Evolutionary conservation across 2,329 filamentous ascomycete species (phyloP).

Genomic region (Annulohypoxylon truncatum): DNA sequence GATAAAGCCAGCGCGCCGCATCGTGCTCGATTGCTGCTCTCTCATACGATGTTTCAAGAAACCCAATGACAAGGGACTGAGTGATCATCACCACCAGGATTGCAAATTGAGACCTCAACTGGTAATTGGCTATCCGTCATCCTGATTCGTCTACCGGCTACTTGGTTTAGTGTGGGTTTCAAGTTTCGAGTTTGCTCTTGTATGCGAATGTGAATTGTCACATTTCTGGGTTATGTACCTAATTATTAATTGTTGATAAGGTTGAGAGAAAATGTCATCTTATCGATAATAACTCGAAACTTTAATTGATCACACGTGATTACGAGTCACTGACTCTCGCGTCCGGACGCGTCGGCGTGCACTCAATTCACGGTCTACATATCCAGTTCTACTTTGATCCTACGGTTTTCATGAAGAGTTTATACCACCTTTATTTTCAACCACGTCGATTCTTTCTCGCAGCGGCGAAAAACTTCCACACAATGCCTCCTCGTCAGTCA

Average conservation of each 20-base stretch:
- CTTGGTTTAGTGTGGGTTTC: background rate
- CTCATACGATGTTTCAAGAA: slow-evolving; percentile 15
- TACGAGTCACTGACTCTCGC: slow-evolving; percentile 31
- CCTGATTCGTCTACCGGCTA: slow-evolving; percentile 6
- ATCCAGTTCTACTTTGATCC: background rate
- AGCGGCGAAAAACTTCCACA: slow-evolving; percentile 4
- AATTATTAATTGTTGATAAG: background rate
- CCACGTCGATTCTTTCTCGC: background rate
- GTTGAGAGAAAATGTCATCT: background rate
- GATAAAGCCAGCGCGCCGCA: background rate
- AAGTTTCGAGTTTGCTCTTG: background rate
- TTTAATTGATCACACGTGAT: slow-evolving; percentile 38
- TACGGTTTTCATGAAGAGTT: background rate
- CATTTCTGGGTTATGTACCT: background rate
- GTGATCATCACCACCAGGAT: slow-evolving; percentile 9
- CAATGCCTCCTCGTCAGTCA: slow-evolving; percentile 40
- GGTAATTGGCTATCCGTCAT: background rate
- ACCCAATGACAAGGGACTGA: slow-evolving; percentile 9
- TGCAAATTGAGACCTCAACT: background rate
- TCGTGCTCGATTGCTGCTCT: slow-evolving; percentile 11
- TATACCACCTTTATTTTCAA: background rate
- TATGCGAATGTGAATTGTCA: background rate
- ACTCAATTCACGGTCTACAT: background rate
- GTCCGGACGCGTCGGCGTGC: slow-evolving; percentile 29
- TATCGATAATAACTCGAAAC: slow-evolving; percentile 13